These are phyloP conservation scores for Trichopus zeylanicus DNA, from an alignment of 116 monocot species.

Conservation along the genomic window DNA sequence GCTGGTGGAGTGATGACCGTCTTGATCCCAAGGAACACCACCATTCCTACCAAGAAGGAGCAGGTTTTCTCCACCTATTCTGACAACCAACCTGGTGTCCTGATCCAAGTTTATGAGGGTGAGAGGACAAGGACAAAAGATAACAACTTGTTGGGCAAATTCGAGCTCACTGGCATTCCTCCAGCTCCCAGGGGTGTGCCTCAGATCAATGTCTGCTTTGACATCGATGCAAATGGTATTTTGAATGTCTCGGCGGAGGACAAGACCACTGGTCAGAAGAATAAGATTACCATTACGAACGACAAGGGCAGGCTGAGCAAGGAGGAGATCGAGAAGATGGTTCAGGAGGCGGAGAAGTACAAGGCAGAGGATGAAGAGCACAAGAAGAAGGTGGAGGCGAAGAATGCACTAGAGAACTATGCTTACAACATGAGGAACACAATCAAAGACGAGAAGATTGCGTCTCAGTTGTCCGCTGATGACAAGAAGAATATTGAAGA, in stretches of 20 bases:
- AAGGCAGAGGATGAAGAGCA: conserved; percentile 47
- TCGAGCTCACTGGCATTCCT: conserved; percentile 55
- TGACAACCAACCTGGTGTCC: conserved; percentile 55
- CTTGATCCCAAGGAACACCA: conserved; percentile 53
- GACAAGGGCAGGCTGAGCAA: conserved; percentile 38
- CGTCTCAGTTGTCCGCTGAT: conserved; percentile 21
- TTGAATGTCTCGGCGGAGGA: conserved; percentile 57
- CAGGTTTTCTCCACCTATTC: conserved; percentile 48
- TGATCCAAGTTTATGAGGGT: conserved; percentile 57
- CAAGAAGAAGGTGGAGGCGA: conserved; percentile 63
- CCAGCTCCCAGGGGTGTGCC: conserved; percentile 51
- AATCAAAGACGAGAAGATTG: conserved; percentile 57
- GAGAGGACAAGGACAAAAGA: conserved; percentile 43
- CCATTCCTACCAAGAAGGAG: conserved; percentile 54
- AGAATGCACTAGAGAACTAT: conserved; percentile 60
- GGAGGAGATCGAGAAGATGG: conserved; percentile 49
- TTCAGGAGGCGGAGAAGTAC: conserved; percentile 44
- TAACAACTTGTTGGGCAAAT: conserved; percentile 54
- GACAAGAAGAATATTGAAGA: conserved; percentile 55
- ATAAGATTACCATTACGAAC: conserved; percentile 49
- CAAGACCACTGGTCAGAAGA: conserved; percentile 41
- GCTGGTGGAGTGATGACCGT: too few species aligned
- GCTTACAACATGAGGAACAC: conserved; percentile 67
- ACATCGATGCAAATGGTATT: conserved; percentile 64
- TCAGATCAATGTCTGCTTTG: conserved; percentile 55